A percentile compares a stretch with the other conserved stretches of the same genome.
Conservation (phyloP, 2,329 filamentous ascomycete species). For the Fusarium bactridioides region DNA sequence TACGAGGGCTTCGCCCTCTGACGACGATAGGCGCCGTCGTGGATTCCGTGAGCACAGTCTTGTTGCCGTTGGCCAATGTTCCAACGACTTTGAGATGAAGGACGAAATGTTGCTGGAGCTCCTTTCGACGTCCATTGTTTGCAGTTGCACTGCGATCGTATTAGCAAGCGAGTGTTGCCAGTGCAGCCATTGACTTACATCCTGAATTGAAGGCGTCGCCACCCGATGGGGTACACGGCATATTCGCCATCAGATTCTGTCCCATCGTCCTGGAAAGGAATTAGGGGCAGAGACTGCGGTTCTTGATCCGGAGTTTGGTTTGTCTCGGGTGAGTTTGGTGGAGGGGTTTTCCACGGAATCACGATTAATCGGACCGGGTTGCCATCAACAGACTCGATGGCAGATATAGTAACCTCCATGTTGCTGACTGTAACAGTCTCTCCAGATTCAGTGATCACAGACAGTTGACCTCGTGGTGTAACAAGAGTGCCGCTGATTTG, state of each 20-base stretch:
- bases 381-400: constrained; percentile 93
- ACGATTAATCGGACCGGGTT: constrained; percentile 93
- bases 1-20: constrained; percentile 88
- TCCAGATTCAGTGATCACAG: constrained; percentile 82
- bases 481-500: constrained; percentile 93
- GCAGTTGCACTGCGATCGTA: constrained; percentile 75
- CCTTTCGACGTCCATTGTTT: constrained; percentile 93
- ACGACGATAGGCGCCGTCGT: constrained; percentile 93
- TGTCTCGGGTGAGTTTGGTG: constrained; percentile 76
- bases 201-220: constrained; percentile 91
- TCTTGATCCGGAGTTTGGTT: constrained; percentile 78
- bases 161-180: constrained; percentile 9
- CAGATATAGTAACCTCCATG: constrained; percentile 88
- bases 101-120: constrained; percentile 95
- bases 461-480: constrained; percentile 78
- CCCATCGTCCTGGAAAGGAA: constrained; percentile 69
- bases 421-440: constrained; percentile 83
- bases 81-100: constrained; percentile 86
- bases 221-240: constrained; percentile 90
- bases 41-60: constrained; percentile 82
- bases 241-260: constrained; percentile 76
- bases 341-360: constrained; percentile 97
- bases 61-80: constrained; percentile 83
- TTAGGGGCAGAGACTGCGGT: constrained; percentile 80
- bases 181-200: constrained; percentile 60